A percentile compares a stretch with the other conserved stretches of the same genome.
Conservation (phyloP, 2,329 filamentous ascomycete genomes). For the Huntiella omanensis region DNA sequence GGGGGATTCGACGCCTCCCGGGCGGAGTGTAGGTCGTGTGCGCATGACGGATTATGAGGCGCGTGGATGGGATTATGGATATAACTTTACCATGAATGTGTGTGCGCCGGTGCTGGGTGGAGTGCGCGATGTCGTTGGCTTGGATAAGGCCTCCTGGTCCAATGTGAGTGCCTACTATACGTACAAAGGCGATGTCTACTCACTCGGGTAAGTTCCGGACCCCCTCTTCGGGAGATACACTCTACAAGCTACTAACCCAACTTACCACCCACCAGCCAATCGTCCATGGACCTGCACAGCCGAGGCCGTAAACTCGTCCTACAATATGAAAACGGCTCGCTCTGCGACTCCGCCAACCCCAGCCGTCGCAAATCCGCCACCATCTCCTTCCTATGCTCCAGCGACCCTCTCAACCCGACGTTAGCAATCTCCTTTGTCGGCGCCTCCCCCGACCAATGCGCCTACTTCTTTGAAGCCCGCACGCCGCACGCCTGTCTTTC, state of each 20-base stretch:
- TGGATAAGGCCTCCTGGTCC: conserved; percentile 41
- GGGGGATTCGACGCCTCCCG: conserved; percentile 14
- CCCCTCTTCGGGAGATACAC: neutral
- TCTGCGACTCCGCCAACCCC: conserved; percentile 31
- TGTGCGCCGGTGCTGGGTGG: conserved; percentile 57
- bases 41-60: conserved; percentile 37
- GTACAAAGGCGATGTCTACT: conserved; percentile 45
- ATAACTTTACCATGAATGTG: conserved; percentile 72
- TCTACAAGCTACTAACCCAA: conserved; percentile 1
- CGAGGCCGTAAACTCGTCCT: conserved; percentile 58
- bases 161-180: conserved; percentile 69
- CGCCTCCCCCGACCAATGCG: conserved; percentile 67
- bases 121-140: conserved; percentile 42
- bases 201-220: conserved; percentile 45
- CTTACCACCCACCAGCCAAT: conserved; percentile 23
- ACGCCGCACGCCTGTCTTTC: conserved; percentile 62
- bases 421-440: conserved; percentile 71
- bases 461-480: conserved; percentile 88
- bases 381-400: conserved; percentile 86
- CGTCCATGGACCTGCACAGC: conserved; percentile 33
- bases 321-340: conserved; percentile 60
- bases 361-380: conserved; percentile 55
- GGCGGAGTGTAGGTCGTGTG: conserved; percentile 25
- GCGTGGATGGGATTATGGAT: conserved; percentile 56
- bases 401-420: conserved; percentile 48